Conservation (phyloP, 2,329 filamentous ascomycete species). For the Pseudogymnoascus sp. region DNA sequence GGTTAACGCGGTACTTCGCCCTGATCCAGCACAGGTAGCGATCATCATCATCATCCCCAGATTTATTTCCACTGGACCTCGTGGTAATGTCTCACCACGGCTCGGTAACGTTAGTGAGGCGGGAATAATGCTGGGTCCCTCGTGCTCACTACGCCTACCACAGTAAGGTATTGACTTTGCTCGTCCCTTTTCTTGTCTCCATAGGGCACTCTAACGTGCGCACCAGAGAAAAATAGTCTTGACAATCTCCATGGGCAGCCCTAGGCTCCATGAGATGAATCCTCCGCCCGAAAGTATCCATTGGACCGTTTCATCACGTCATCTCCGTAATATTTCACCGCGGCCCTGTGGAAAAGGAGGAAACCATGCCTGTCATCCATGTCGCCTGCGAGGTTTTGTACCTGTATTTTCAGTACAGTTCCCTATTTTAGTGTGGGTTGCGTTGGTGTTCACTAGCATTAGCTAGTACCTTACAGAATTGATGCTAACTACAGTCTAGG, state of each 20-base stretch:
- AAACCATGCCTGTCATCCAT: not conserved
- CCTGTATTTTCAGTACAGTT: not conserved
- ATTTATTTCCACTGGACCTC: not conserved
- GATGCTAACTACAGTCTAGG: not conserved
- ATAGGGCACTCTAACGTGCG: not conserved
- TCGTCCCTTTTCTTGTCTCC: not conserved
- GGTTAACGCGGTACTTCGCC: not conserved
- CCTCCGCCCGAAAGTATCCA: conserved; percentile 1
- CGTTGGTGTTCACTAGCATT: conserved; percentile 2
- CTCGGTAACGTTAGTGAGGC: conserved; percentile 7
- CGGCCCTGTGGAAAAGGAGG: not conserved
- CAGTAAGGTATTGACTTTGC: not conserved
- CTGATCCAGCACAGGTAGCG: not conserved
- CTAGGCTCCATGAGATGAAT: not conserved
- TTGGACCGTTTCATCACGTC: conserved; percentile 8
- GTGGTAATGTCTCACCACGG: conserved; percentile 8
- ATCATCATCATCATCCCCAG: conserved; percentile 7
- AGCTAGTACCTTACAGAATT: conserved; percentile 3
- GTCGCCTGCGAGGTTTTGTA: not conserved
- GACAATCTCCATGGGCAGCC: not conserved
- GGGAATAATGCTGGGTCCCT: not conserved
- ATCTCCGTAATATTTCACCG: conserved; percentile 3
- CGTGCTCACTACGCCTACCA: conserved; percentile 4
- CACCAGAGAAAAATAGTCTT: not conserved
- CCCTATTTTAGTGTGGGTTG: not conserved